Evolutionary conservation across 164 flowering plant genomes (phyloP).

Genomic region (Vitis labrusca): DNA sequence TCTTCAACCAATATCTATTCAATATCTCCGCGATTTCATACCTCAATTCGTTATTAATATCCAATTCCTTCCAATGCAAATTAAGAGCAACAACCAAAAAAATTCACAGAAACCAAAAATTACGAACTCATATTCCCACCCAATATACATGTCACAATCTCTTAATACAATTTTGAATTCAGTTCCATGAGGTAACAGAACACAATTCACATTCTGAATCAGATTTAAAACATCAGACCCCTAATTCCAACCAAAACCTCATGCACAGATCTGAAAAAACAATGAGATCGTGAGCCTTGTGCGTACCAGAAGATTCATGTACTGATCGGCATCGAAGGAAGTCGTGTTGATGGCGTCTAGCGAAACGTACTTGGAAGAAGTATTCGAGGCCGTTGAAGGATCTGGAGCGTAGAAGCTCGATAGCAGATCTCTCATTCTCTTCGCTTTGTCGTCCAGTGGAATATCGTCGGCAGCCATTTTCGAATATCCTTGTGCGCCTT

Average conservation of each 20-base stretch:
- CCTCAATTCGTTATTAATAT: too few species aligned
- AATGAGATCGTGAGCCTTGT: not conserved
- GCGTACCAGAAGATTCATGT: conserved; percentile 81
- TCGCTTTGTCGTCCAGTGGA: conserved; percentile 89
- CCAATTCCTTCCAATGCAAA: too few species aligned
- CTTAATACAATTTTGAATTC: too few species aligned
- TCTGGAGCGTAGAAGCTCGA: conserved; percentile 96
- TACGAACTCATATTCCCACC: too few species aligned
- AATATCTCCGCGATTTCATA: too few species aligned
- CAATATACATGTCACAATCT: too few species aligned
- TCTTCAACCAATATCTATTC: too few species aligned
- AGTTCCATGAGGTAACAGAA: too few species aligned
- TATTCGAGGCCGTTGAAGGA: conserved; percentile 39
- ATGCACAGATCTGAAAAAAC: not conserved
- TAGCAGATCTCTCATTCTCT: conserved; percentile 91
- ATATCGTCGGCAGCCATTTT: conserved; percentile 61
- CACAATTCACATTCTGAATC: not conserved
- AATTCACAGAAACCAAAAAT: too few species aligned
- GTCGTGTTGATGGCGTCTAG: conserved; percentile 79
- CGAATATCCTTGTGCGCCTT: too few species aligned
- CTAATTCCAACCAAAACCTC: too few species aligned
- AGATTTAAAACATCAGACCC: not conserved
- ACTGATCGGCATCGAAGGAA: conserved; percentile 87
- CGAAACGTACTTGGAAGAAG: conserved; percentile 41
- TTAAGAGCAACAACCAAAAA: too few species aligned